phyloP scores from a whole-genome alignment of 176 grass and related monocot species.

The Aegilops speltoides region DNA sequence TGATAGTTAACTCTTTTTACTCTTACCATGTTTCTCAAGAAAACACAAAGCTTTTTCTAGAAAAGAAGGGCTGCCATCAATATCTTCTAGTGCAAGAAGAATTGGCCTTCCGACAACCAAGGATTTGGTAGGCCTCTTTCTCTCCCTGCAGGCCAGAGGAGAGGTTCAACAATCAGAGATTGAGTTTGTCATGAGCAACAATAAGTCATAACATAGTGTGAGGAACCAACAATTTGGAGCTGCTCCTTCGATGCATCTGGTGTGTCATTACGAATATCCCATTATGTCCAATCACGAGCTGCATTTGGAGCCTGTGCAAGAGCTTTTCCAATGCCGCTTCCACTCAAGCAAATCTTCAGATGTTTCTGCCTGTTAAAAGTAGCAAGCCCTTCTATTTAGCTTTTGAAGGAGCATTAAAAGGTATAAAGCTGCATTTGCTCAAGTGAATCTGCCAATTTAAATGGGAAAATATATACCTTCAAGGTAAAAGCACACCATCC shows the following conservation, averaged over 20 bases:
- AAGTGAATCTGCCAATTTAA: constrained; percentile 6
- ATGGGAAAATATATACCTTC: constrained; percentile 60
- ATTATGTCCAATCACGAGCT: constrained; percentile 98
- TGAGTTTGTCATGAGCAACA: not conserved
- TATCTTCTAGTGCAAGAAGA: constrained; percentile 98
- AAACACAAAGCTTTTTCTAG: constrained; percentile 96
- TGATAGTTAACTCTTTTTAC: not conserved
- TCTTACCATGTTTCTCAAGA: constrained; percentile 95
- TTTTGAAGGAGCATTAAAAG: constrained; percentile 1
- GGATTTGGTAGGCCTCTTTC: constrained; percentile 87
- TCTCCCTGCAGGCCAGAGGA: constrained; percentile 68
- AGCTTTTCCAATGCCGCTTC: constrained; percentile 96
- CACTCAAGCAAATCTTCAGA: constrained; percentile 97
- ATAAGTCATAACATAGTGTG: constrained; percentile 9
- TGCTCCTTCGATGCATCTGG: constrained; percentile 86
- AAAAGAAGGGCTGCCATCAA: constrained; percentile 98
- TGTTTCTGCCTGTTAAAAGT: constrained; percentile 66
- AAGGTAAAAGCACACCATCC: constrained; percentile 97
- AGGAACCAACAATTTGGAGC: constrained; percentile 73
- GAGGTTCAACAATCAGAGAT: not conserved
- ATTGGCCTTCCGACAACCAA: constrained; percentile 95
- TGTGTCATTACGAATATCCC: constrained; percentile 95
- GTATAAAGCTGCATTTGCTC: constrained; percentile 25
- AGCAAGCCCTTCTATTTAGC: not conserved
- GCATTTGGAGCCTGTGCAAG: constrained; percentile 97